Percentiles rank a stretch among this genome's conserved stretches.
phyloP scores from a whole-genome alignment of 305 asterid species.

The Coffea humblotiana region DNA sequence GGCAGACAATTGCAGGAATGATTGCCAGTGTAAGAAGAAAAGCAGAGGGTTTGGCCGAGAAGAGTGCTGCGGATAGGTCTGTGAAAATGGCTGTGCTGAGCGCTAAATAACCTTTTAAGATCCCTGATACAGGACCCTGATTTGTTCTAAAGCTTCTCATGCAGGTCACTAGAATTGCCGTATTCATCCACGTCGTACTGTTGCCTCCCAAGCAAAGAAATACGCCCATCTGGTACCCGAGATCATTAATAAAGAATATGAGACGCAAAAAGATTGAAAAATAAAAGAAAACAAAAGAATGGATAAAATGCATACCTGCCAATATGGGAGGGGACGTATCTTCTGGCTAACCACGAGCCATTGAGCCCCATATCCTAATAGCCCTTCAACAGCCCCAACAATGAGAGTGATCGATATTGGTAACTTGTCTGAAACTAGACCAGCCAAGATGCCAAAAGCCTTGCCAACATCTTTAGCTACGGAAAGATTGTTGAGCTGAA shows the following conservation, averaged over 20 bases:
- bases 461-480: conserved; percentile 33
- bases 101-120: conserved; percentile 26
- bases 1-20: conserved; percentile 11
- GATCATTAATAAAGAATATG: neutral
- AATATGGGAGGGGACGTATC: conserved; percentile 27
- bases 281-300: neutral
- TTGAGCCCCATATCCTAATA: conserved; percentile 30
- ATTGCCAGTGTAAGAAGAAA: conserved; percentile 20
- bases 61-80: conserved; percentile 20
- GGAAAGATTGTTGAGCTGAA: conserved; percentile 33
- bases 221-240: conserved; percentile 16
- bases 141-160: conserved; percentile 23
- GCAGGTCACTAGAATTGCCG: conserved; percentile 29
- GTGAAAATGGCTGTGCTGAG: conserved; percentile 30
- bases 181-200: conserved; percentile 30
- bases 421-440: conserved; percentile 21
- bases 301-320: conserved; percentile 16
- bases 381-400: conserved; percentile 25
- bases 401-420: conserved; percentile 25
- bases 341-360: conserved; percentile 30
- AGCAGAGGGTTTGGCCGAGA: conserved; percentile 21
- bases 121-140: conserved; percentile 24
- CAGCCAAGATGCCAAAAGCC: conserved; percentile 32
- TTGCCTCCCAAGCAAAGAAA: conserved; percentile 32
- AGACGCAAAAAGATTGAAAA: neutral